Evolutionary conservation across 2,329 filamentous ascomycete genomes (phyloP), one percentile per base, ranked within the genome.

Genomic region (Paecilomyces variotii): DNA sequence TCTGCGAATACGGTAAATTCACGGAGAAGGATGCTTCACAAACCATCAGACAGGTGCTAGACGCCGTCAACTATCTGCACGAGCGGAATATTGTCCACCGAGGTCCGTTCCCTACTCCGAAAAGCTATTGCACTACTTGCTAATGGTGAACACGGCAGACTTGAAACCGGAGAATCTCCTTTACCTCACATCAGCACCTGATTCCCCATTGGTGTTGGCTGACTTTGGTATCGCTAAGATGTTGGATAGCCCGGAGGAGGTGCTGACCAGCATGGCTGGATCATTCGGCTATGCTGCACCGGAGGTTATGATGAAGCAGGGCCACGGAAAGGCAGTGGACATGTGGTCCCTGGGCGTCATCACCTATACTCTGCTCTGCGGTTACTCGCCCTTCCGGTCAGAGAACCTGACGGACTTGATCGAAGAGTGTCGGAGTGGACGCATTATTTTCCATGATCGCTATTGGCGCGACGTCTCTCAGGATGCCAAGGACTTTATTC

Each of bases 301-400:
- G 7, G 94, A 99, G 75, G 92, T 99, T 60, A 99, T 99, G 94
- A 82, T 96, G 64, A 97, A 97, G 81, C 87, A 90, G 71, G 94
- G 94, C 24, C 95, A 99, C 73, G 94, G 94, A 72, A 99, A 97
- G 77, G 91, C 94, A 3, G 94, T 97, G 34, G 94, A 99, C 72
- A 96, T 99, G 90, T 99, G 94, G 94, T 97, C 94, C 2, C 84
- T 99, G 77, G 94, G 94, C 62, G 94, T 99, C 69, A 99, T 99
- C 70, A 97, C 94, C 50, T 99, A 99, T 78, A 99, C 94, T 14
- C 82, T 99, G 28, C 88, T 99, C 56, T 99, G 95, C 73, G 94
- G 94, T 66, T 99, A 99, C 80, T 97, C 93, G 52, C 94, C 94
- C 24, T 99, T 99, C 84, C 87, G 94, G 65, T 94, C 91, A 62